Percentiles rank a stretch among this genome's conserved stretches.
Evolutionary conservation across 208 protist species (phyloP).

Genomic region (Leishmania amazonensis): DNA sequence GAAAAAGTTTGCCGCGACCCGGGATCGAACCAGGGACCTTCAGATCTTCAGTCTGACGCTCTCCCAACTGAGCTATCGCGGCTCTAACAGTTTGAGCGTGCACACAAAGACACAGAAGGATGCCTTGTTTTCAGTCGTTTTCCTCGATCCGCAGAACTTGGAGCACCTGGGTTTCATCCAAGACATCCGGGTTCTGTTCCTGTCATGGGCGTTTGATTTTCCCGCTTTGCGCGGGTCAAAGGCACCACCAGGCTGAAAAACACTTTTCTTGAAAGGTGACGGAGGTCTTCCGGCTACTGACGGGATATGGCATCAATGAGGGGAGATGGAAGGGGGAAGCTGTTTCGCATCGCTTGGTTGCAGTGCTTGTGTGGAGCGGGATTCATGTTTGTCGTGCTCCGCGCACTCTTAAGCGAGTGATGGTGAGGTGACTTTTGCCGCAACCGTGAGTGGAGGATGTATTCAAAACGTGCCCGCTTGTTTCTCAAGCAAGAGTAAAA

Average conservation of each 20-base stretch:
- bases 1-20: slow-evolving; percentile 78
- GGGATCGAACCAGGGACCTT: slow-evolving; percentile 91
- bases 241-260: not conserved
- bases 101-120: too few relatives aligned
- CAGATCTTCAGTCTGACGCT: slow-evolving; percentile 91
- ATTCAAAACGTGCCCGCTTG: not conserved
- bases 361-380: not conserved
- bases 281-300: not conserved
- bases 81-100: not conserved
- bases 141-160: not conserved
- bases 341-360: not conserved
- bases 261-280: not conserved
- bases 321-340: not conserved
- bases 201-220: too few relatives aligned
- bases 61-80: slow-evolving; percentile 87
- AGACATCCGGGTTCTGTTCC: not conserved
- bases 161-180: not conserved
- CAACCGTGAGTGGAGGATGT: not conserved
- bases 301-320: not conserved
- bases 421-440: not conserved
- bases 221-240: not conserved
- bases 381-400: not conserved
- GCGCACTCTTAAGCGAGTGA: not conserved
- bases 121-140: too few relatives aligned
- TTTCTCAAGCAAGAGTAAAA: not conserved